A percentile compares a stretch with the other conserved stretches of the same genome.
These are phyloP conservation scores for Areca catechu DNA, from an alignment of 176 grass and related monocot species.

Conservation along the genomic window DNA sequence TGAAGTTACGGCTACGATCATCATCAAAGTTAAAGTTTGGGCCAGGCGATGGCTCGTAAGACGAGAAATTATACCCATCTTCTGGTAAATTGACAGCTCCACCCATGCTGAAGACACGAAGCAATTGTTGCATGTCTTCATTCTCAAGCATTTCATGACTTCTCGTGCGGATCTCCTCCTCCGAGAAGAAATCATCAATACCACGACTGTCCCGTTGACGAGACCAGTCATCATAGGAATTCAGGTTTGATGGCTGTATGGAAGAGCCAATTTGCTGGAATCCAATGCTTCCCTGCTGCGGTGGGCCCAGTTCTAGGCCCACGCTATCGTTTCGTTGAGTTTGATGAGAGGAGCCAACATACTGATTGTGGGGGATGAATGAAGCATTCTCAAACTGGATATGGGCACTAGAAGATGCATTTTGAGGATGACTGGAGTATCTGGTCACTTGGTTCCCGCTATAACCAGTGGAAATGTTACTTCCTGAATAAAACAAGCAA, in stretches of 20 bases:
- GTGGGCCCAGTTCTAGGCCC: conserved; percentile 37
- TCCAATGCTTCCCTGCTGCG: conserved; percentile 41
- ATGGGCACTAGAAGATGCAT: conserved; percentile 20
- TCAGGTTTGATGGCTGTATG: conserved; percentile 22
- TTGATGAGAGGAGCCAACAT: conserved; percentile 32
- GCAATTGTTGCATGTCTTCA: conserved; percentile 92
- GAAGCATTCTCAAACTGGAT: conserved; percentile 43
- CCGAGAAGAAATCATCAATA: conserved; percentile 63
- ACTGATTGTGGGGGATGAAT: conserved; percentile 39
- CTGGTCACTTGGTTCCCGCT: conserved; percentile 29
- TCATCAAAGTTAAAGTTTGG: conserved; percentile 52
- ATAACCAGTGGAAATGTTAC: conserved; percentile 27
- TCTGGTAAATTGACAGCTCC: conserved; percentile 37
- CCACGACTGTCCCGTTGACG: conserved; percentile 20
- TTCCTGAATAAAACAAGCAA: conserved; percentile 31
- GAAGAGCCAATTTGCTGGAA: conserved; percentile 35
- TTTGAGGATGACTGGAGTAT: conserved; percentile 36
- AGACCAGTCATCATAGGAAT: conserved; percentile 45
- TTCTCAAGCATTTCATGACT: conserved; percentile 91
- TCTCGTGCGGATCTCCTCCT: conserved; percentile 72
- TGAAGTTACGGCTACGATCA: conserved; percentile 36
- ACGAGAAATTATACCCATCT: conserved; percentile 30
- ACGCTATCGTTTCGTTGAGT: conserved; percentile 32
- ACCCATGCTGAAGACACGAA: conserved; percentile 56
- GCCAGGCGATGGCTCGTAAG: conserved; percentile 36